Conservation (phyloP, 164 flowering plant species). For the Tetrastigma voinierianum region DNA sequence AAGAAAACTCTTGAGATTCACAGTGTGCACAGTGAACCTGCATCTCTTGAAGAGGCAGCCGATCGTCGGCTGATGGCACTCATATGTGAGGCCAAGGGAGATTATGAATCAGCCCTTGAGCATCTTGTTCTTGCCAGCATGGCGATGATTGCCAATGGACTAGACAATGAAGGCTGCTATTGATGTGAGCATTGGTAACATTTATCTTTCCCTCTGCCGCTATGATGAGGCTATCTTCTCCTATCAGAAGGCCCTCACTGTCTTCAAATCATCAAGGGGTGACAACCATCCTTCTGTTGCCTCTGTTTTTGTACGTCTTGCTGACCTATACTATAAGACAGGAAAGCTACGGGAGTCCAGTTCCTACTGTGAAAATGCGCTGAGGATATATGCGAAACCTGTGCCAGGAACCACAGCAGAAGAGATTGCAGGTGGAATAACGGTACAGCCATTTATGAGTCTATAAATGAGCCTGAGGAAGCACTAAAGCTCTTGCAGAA, state of each 20-base stretch:
- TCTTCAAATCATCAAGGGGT: constrained; percentile 87
- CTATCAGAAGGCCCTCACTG: constrained; percentile 98
- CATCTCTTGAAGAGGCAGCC: constrained; percentile 93
- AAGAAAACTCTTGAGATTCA: constrained; percentile 92
- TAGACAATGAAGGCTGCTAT: constrained; percentile 92
- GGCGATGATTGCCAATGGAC: constrained; percentile 92
- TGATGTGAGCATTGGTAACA: constrained; percentile 90
- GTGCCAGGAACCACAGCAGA: constrained; percentile 93
- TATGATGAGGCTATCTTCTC: constrained; percentile 96
- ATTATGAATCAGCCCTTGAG: constrained; percentile 90
- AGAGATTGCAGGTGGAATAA: constrained; percentile 85
- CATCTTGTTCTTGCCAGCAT: constrained; percentile 96
- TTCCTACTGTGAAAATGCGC: constrained; percentile 90
- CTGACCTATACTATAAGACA: constrained; percentile 86
- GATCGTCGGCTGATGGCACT: constrained; percentile 98
- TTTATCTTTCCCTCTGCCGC: constrained; percentile 80
- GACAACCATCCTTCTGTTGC: constrained; percentile 93
- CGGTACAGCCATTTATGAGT: constrained; percentile 85
- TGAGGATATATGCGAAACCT: constrained; percentile 86
- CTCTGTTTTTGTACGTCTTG: constrained; percentile 91
- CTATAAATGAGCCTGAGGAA: constrained; percentile 92
- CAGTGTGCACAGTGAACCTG: constrained; percentile 84
- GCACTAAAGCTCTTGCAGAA: constrained; percentile 83
- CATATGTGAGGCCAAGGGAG: constrained; percentile 88
- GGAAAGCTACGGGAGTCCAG: constrained; percentile 92